These are phyloP conservation scores for Fistulifera solaris DNA, from an alignment of 108 stramenopile genomes.

Conservation along the genomic window DNA sequence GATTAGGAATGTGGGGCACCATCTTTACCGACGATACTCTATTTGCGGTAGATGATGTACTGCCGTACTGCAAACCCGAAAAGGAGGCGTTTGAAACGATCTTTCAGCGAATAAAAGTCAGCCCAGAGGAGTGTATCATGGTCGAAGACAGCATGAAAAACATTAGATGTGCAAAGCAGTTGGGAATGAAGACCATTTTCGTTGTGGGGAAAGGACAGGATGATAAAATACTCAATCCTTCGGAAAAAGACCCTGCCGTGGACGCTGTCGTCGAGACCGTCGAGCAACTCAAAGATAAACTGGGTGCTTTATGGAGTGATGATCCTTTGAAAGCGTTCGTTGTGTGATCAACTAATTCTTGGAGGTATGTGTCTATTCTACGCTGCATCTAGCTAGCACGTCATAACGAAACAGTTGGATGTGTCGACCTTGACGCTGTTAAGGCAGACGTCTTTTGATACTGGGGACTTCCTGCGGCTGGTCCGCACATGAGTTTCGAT, in stretches of 20 bases:
- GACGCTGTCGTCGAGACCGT: slow-evolving; percentile 48
- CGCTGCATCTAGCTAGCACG: too few species aligned
- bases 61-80: slow-evolving; percentile 83
- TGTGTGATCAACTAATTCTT: background rate
- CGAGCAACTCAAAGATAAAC: slow-evolving; percentile 32
- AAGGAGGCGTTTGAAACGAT: slow-evolving; percentile 55
- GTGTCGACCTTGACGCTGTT: too few species aligned
- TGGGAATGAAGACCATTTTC: slow-evolving; percentile 73
- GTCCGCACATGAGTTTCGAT: too few species aligned
- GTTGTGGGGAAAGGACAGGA: slow-evolving; percentile 49
- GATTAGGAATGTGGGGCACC: slow-evolving; percentile 34
- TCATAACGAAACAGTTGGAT: too few species aligned
- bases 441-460: too few species aligned
- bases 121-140: slow-evolving; percentile 60
- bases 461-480: too few species aligned
- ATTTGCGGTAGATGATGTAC: slow-evolving; percentile 73
- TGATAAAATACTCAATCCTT: slow-evolving; percentile 36
- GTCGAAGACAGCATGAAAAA: slow-evolving; percentile 88
- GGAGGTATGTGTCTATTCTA: background rate
- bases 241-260: slow-evolving; percentile 45
- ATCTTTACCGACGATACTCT: slow-evolving; percentile 49
- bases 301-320: slow-evolving; percentile 35
- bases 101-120: slow-evolving; percentile 31
- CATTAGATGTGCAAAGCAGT: slow-evolving; percentile 47
- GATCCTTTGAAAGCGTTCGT: background rate